phyloP scores from a whole-genome alignment of 148 eudicot genomes.

The Nyssa sinensis region DNA sequence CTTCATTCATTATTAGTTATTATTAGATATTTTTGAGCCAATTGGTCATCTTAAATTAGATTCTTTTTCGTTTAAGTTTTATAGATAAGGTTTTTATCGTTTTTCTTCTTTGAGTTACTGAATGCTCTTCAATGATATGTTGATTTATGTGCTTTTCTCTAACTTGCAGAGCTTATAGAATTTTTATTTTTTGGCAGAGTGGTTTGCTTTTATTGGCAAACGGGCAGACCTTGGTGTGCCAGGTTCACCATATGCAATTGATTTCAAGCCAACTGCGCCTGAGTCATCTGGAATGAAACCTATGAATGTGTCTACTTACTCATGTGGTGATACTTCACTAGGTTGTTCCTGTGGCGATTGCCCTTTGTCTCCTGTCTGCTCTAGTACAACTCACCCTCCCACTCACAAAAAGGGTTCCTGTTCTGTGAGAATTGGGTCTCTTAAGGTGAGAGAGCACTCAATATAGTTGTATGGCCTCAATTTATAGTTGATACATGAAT shows the following conservation, averaged over 20 bases:
- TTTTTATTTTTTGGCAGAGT: conserved; percentile 46
- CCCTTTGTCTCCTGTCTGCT: conserved; percentile 69
- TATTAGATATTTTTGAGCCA: background rate
- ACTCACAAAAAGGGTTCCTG: conserved; percentile 57
- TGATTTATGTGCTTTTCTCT: conserved; percentile 1
- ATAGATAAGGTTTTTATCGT: background rate
- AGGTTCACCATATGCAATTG: conserved; percentile 94
- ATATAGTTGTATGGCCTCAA: conserved; percentile 3
- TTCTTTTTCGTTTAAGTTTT: background rate
- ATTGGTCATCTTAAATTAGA: conserved; percentile 1
- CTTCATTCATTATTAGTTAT: background rate
- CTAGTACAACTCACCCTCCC: conserved; percentile 65
- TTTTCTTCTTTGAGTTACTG: background rate
- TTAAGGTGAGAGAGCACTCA: conserved; percentile 48
- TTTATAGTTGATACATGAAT: background rate
- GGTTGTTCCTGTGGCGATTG: conserved; percentile 99
- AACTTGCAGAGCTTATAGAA: background rate
- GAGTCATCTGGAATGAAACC: conserved; percentile 81
- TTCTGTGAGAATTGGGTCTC: conserved; percentile 78
- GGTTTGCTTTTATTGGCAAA: conserved; percentile 84
- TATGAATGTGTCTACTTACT: conserved; percentile 87
- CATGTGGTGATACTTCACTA: conserved; percentile 87
- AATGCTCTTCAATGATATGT: background rate
- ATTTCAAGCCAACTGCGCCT: conserved; percentile 60
- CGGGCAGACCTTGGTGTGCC: conserved; percentile 60